Evolutionary conservation across 345 rosid species (phyloP), one percentile per base, ranked within the genome.

Genomic region (Cardamine occulta): DNA sequence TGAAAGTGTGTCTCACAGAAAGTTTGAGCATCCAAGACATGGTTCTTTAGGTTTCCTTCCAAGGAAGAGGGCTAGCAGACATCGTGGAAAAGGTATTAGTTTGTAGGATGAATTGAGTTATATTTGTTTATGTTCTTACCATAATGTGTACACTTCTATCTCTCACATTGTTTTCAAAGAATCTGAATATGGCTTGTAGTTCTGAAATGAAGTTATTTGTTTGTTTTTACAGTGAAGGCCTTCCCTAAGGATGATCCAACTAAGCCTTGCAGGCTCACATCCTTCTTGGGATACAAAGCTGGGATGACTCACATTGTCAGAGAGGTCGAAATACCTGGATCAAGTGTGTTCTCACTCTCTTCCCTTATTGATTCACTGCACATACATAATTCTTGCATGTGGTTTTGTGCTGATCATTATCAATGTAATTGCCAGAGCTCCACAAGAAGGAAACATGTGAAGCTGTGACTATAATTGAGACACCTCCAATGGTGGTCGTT

Each of bases 361-460:
- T 12, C 29, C 4, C 21, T 37, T n/a, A 2, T 8, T 13, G 23
- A 2, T 14, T 31, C 24, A 1, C 48, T 6, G 8, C 0, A 9
- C 9, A 0, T 62, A 0, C 4, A 6, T 49, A 3, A 17, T 1
- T 13, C 28, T 47, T n/a, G 3, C 3, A 2, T 53, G 0, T 47
- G 1, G 12, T 3, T 9, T 19, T 14, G 8, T 55, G 11, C 66
- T 66, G 6, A 56, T 65, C 0, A 32, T 8, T 70, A 0, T 39
- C 1, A 0, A 3, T 54, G n/a, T 54, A 17, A 5, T 31, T 75
- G 40, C 0, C 73, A 87, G 91, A 91, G 84, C 97, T 93, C 12
- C 98, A 94, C 88, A 89, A 93, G 88, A 91, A 91, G 82, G 97
- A 93, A 84, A 87, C 98, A 2, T 89, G 95, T 74, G 97, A 93